phyloP scores from a whole-genome alignment of 768 basidiomycete species.

The Mycena venus region DNA sequence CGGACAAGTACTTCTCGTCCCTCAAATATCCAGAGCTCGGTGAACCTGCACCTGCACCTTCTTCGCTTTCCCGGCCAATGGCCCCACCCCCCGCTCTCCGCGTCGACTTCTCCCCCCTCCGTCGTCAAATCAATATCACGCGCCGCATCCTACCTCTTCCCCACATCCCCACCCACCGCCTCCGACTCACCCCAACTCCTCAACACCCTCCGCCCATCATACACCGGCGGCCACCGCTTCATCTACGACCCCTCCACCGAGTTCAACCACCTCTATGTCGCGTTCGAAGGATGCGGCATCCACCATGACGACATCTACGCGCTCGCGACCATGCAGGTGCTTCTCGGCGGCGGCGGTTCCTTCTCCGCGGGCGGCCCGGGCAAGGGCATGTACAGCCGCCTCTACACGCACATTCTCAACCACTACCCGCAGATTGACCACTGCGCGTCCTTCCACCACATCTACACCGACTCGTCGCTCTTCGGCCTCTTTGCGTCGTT shows the following conservation, averaged over 20 bases:
- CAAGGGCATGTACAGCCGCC: conserved; percentile 98
- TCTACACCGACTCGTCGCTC: conserved; percentile 93
- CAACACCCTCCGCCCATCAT: conserved; percentile 63
- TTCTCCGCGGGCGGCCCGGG: conserved; percentile 99
- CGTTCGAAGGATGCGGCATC: conserved; percentile 92
- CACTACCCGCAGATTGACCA: conserved; percentile 94
- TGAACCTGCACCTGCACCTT: conserved; percentile 35
- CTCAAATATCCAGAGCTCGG: conserved; percentile 56
- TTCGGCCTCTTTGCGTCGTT: conserved; percentile 94
- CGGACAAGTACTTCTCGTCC: conserved; percentile 86
- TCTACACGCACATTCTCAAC: conserved; percentile 97
- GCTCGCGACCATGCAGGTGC: conserved; percentile 93
- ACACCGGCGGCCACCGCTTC: conserved; percentile 89
- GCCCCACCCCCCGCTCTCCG: conserved; percentile 72
- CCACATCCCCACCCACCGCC: conserved; percentile 47
- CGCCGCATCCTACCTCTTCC: conserved; percentile 83
- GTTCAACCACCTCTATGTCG: conserved; percentile 94
- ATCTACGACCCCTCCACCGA: conserved; percentile 73
- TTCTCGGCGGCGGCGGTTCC: conserved; percentile 95
- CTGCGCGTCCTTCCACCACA: conserved; percentile 97
- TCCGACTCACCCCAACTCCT: conserved; percentile 34
- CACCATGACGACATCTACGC: conserved; percentile 94
- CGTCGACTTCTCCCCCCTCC: conserved; percentile 63
- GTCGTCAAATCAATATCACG: conserved; percentile 79
- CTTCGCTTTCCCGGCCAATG: conserved; percentile 49